These are phyloP conservation scores for Apostasia ramifera DNA, from an alignment of 106 monocot species.

Conservation along the genomic window DNA sequence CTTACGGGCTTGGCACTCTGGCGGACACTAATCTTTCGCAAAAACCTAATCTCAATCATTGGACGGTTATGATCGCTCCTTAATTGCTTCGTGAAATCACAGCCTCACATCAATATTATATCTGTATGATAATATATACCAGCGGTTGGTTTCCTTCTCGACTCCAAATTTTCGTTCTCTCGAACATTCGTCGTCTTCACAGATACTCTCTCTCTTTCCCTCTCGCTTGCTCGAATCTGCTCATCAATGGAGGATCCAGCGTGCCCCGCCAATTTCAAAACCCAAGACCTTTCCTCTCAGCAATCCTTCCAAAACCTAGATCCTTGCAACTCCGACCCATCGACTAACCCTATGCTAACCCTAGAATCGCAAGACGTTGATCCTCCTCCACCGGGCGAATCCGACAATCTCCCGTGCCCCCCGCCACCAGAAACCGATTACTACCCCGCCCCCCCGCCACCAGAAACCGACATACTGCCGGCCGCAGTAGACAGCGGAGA, in stretches of 20 bases:
- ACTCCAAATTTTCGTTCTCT: too few relatives aligned
- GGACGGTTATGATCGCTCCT: too few relatives aligned
- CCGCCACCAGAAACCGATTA: conserved; percentile 13
- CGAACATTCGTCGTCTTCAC: too few relatives aligned
- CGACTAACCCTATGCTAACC: conserved; percentile 4
- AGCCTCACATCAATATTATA: too few relatives aligned
- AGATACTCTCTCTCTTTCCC: background rate
- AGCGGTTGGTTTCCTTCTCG: too few relatives aligned
- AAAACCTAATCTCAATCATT: too few relatives aligned
- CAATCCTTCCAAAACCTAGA: conserved; percentile 11
- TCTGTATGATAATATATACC: too few relatives aligned
- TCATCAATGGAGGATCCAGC: conserved; percentile 5
- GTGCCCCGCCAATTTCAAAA: background rate
- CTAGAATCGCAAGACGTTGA: conserved; percentile 1
- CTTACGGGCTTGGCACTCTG: too few relatives aligned
- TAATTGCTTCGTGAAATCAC: too few relatives aligned
- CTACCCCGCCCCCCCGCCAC: background rate
- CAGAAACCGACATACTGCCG: conserved; percentile 28
- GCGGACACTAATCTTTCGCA: too few relatives aligned
- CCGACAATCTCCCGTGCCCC: background rate
- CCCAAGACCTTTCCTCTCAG: conserved; percentile 11
- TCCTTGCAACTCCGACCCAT: background rate
- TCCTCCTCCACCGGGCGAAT: background rate
- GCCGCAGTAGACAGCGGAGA: background rate
- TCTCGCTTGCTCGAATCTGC: background rate